Evolutionary conservation across 164 flowering plant species (phyloP).

Genomic region (Taxillus chinensis): DNA sequence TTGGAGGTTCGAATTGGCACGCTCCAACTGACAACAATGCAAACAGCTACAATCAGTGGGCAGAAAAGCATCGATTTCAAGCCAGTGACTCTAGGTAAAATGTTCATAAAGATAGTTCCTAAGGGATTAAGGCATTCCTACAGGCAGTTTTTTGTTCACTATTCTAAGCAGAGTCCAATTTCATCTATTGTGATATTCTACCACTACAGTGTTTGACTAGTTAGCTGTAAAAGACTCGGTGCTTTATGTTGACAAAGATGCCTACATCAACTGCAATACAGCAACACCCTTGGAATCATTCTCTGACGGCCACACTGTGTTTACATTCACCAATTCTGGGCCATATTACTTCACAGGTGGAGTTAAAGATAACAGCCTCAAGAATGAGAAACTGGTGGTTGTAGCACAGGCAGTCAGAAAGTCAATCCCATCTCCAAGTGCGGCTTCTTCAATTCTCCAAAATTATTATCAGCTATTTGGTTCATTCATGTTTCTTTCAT

Average conservation of each 20-base stretch:
- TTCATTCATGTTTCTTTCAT: constrained; percentile 31
- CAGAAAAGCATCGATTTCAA: constrained; percentile 55
- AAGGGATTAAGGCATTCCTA: too few species aligned
- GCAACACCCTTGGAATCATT: constrained; percentile 23
- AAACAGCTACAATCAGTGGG: constrained; percentile 56
- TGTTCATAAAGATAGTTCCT: too few species aligned
- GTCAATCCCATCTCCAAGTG: constrained; percentile 20
- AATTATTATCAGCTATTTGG: constrained; percentile 31
- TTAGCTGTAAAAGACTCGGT: constrained; percentile 53
- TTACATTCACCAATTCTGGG: constrained; percentile 55
- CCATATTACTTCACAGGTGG: constrained; percentile 86
- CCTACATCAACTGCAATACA: constrained; percentile 55
- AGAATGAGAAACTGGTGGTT: constrained; percentile 56
- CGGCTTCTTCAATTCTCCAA: constrained; percentile 25
- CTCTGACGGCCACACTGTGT: constrained; percentile 58
- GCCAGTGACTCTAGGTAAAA: constrained; percentile 77
- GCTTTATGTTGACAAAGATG: constrained; percentile 46
- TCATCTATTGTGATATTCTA: too few species aligned
- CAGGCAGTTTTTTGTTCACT: too few species aligned
- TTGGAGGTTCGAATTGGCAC: constrained; percentile 34
- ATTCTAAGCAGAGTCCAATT: too few species aligned
- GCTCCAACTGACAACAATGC: constrained; percentile 28
- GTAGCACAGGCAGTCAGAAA: constrained; percentile 71
- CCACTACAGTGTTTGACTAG: constrained; percentile 56
- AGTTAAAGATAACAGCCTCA: constrained; percentile 49